Conservation (phyloP, 2,329 filamentous ascomycete species). For the Fusarium kyushuense region DNA sequence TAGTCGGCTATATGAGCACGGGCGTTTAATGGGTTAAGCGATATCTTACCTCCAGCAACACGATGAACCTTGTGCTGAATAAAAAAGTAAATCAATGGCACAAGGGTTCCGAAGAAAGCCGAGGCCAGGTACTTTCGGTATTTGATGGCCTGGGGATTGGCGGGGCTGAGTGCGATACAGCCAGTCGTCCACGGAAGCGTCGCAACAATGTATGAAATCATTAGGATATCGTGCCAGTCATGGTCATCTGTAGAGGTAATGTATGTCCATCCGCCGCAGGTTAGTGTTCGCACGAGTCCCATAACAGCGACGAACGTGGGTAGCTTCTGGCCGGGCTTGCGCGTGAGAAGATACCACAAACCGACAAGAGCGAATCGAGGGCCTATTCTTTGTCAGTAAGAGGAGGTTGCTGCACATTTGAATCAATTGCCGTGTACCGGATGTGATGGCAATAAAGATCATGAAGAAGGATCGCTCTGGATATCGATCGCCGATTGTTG, state of each 20-base stretch:
- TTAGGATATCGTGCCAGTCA: conserved; percentile 98
- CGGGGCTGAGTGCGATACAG: conserved; percentile 87
- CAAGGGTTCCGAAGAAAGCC: conserved; percentile 89
- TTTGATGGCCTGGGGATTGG: conserved; percentile 83
- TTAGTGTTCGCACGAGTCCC: conserved; percentile 88
- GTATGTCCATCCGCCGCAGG: conserved; percentile 98
- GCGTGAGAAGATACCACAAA: conserved; percentile 91
- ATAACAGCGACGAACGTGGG: conserved; percentile 84
- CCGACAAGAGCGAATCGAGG: conserved; percentile 91
- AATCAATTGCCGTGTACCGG: conserved; percentile 65
- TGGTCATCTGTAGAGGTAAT: conserved; percentile 98
- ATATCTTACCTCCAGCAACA: conserved; percentile 83
- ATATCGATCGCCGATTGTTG: conserved; percentile 97
- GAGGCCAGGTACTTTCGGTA: conserved; percentile 88
- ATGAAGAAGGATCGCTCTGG: conserved; percentile 97
- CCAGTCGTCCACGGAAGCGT: conserved; percentile 96
- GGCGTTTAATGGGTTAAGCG: conserved; percentile 2
- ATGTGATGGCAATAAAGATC: conserved; percentile 96
- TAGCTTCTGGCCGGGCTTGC: conserved; percentile 77
- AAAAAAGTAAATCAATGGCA: conserved; percentile 95
- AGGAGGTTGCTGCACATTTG: neutral
- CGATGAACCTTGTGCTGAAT: conserved; percentile 98
- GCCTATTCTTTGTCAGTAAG: conserved; percentile 62
- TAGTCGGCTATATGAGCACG: conserved; percentile 24
- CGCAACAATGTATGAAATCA: conserved; percentile 97